phyloP scores from a whole-genome alignment of 2,329 filamentous ascomycete species.

The Didymella exigua region DNA sequence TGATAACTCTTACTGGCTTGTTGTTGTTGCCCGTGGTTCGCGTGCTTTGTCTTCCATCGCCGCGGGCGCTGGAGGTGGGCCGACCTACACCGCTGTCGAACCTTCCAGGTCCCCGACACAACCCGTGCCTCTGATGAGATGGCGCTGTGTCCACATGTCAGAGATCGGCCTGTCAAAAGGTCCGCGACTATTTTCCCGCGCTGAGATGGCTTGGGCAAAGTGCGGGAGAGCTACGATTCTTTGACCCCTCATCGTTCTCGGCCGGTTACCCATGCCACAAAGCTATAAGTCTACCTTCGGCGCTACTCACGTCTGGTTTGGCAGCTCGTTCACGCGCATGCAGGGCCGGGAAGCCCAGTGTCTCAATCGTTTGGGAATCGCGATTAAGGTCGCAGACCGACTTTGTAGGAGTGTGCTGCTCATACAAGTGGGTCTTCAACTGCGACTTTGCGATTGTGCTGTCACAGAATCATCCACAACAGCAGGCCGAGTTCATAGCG shows the following conservation, averaged over 20 bases:
- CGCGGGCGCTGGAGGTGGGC: slow-evolving; percentile 26
- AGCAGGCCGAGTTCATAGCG: slow-evolving; percentile 8
- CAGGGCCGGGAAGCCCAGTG: slow-evolving; percentile 29
- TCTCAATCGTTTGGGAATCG: neutral
- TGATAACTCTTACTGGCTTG: slow-evolving; percentile 12
- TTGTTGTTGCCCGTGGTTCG: slow-evolving; percentile 24
- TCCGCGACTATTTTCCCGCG: slow-evolving; percentile 28
- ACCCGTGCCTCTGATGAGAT: slow-evolving; percentile 30
- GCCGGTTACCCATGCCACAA: slow-evolving; percentile 34
- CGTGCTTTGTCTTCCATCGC: slow-evolving; percentile 35
- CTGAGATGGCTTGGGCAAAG: slow-evolving; percentile 33
- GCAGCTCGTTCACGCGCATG: slow-evolving; percentile 37
- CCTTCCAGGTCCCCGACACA: slow-evolving; percentile 24
- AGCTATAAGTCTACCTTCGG: slow-evolving; percentile 32
- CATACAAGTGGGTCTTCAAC: slow-evolving; percentile 15
- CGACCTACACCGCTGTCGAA: slow-evolving; percentile 42
- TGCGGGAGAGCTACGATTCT: slow-evolving; percentile 33
- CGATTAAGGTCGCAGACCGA: neutral
- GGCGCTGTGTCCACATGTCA: slow-evolving; percentile 23
- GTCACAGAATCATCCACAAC: slow-evolving; percentile 17
- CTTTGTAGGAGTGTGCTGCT: slow-evolving; percentile 7
- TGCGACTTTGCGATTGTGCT: slow-evolving; percentile 12
- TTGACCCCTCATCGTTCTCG: slow-evolving; percentile 36
- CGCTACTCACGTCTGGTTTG: slow-evolving; percentile 38
- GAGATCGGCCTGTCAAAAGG: slow-evolving; percentile 24